Evolutionary conservation across 2,329 filamentous ascomycete genomes (phyloP), one percentile per base, ranked within the genome.

Genomic region (Acrocalymma vagum): DNA sequence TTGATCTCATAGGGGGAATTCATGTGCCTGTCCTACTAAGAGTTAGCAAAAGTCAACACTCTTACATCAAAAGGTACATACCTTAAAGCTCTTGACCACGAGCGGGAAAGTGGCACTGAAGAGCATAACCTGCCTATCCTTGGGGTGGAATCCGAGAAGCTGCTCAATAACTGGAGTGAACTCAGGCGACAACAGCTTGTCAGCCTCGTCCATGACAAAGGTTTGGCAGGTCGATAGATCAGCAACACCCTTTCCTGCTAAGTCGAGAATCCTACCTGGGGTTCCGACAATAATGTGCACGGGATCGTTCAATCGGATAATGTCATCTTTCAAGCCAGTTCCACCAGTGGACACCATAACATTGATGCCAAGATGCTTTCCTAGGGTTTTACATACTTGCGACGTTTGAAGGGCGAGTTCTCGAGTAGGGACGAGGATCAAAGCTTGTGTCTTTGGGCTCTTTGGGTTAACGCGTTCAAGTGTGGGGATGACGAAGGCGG

Each of bases 311-410:
- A 99, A 77, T 65, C 94, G 90, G 59, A 99, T 85, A 67, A 99
- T 99, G 70, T 99, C 94, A 71, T 99, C 94, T 66, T 94, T 90
- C 41, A 99, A 79, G 17, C 90, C 89, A 27, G 94, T 97, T 62
- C 94, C 94, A 72, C 94, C 94, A 16, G 95, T 99, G 31, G 93
- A 96, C 56, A 99, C 95, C 95, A 99, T 99, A 64, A 99, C 93
- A 65, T 99, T 97, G 74, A 99, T 82, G 42, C 91, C 91, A 26
- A 99, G 85, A 67, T 99, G 92, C 75, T 99, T 97, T 51, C 95
- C 95, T 30, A 99, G 83, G 9, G 87, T 96, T 79, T 97, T 99
- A 84, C 94, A 99, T 56, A 99, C 94, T 74, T 99, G 94, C 33
- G 95, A 99, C 46, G 94, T 99, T 73, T 99, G 94, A 73, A 99